These are phyloP conservation scores for Ophiocordyceps camponoti-rufipedis DNA, from an alignment of 2,329 filamentous ascomycete species.

Conservation along the genomic window DNA sequence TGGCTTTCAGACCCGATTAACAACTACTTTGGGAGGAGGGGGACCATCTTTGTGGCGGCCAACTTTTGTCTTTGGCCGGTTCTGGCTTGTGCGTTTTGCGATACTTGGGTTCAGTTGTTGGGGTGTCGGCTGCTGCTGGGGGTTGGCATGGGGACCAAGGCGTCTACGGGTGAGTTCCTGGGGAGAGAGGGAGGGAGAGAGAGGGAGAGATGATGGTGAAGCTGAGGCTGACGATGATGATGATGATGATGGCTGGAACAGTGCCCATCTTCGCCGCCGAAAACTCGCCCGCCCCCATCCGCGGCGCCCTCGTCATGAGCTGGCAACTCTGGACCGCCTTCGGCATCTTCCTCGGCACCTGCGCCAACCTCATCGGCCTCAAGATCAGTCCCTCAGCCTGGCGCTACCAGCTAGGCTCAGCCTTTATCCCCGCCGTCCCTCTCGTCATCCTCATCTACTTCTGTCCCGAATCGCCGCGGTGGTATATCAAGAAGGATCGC, in stretches of 20 bases:
- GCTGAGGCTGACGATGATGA: no score
- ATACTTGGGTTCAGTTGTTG: conserved; percentile 55
- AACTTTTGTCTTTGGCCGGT: conserved; percentile 53
- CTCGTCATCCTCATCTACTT: conserved; percentile 40
- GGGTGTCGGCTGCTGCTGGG: conserved; percentile 55
- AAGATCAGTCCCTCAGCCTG: conserved; percentile 24
- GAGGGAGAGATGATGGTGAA: no score
- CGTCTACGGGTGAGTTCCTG: conserved; percentile 29
- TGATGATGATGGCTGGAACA: not conserved
- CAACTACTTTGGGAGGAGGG: conserved; percentile 22
- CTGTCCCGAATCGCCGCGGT: conserved; percentile 48
- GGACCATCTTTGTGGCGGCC: conserved; percentile 53
- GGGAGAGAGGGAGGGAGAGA: no score
- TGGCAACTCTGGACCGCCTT: conserved; percentile 56
- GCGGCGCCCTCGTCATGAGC: conserved; percentile 65
- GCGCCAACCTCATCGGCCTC: conserved; percentile 33
- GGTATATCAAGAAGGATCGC: conserved; percentile 47
- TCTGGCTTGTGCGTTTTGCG: conserved; percentile 52
- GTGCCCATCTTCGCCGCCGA: conserved; percentile 66
- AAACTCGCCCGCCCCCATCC: conserved; percentile 48
- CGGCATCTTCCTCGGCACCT: conserved; percentile 43
- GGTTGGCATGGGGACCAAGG: conserved; percentile 61
- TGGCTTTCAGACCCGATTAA: conserved; percentile 50
- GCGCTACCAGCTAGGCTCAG: conserved; percentile 46
- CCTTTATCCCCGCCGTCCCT: conserved; percentile 41